A percentile compares a stretch with the other conserved stretches of the same genome.
Conservation (phyloP, 139 green algal genomes). For the Tetraselmis striata region DNA sequence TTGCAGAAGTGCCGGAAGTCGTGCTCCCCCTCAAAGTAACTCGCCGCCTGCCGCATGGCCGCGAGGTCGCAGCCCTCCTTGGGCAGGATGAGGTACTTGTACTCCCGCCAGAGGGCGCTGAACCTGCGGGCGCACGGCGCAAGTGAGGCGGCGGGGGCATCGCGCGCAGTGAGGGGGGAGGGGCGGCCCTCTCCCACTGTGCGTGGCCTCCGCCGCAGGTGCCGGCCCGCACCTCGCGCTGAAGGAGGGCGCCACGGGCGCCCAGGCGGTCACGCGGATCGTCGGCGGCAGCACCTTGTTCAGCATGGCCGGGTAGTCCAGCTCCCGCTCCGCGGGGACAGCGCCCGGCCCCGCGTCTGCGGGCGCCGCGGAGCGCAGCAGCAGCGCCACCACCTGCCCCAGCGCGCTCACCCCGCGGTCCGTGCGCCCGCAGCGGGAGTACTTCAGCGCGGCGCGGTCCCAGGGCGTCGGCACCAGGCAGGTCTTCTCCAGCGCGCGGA, state of each 20-base stretch:
- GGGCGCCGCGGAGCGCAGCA: constrained; percentile 51
- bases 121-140: too few relatives aligned
- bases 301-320: constrained; percentile 75
- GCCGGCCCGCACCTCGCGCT: constrained; percentile 58
- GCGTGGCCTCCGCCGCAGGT: too few relatives aligned
- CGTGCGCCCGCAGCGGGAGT: constrained; percentile 74
- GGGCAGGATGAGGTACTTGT: constrained; percentile 86
- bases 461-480: constrained; percentile 48
- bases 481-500: constrained; percentile 51
- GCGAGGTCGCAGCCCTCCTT: constrained; percentile 40
- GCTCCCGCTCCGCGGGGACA: constrained; percentile 43
- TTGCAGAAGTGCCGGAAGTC: constrained; percentile 98
- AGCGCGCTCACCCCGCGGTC: constrained; percentile 74
- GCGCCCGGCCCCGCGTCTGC: constrained; percentile 9
- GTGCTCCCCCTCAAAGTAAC: constrained; percentile 72
- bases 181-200: too few relatives aligned
- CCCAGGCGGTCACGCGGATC: constrained; percentile 80
- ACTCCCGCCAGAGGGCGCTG: constrained; percentile 56
- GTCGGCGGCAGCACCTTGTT: constrained; percentile 58
- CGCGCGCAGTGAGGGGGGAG: background rate
- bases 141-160: background rate
- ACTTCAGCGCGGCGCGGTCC: constrained; percentile 37
- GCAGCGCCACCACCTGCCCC: constrained; percentile 68
- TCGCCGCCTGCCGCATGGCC: constrained; percentile 67
- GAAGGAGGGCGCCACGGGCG: constrained; percentile 57